Base-by-base conservation (phyloP, 257 asterid species). In the Ilex aquifolium region DNA sequence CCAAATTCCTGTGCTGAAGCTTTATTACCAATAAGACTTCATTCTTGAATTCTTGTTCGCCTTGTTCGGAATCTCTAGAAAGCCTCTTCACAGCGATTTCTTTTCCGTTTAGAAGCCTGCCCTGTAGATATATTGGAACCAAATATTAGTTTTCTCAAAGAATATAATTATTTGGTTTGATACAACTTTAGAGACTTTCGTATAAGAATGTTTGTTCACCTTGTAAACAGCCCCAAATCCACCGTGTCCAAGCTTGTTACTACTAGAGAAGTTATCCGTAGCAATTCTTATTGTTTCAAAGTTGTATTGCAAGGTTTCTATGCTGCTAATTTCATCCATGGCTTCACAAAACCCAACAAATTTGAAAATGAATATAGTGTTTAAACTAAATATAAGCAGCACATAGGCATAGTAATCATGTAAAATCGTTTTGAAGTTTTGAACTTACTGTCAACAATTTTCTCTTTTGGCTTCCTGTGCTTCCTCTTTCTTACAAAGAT, bases 11-110 rank as follows among this genome's bases (percentile, higher is more conserved):
- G 56, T 74, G 79, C 39, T 74, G 79, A 44, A 74, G 76, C 54
- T 59, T 74, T 0, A 72, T 75, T 4, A 74, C 51, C 31, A 74
- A 42, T 30, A 44, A 2, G 7, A 77, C 77, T 54, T 77, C 79
- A 10, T 70, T 77, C 70, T 76, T 76, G 13, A 79, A 79, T 64
- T 79, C 84, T 39, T 31, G 1, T 31, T 72, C 75, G 0, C 79
- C 84, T 29, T 79, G 84, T n/a, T 64, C 68, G 1, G 79, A 73
- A 58, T 59, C 10, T 32, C 1, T 42, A 0, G 85, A 70, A 57
- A 76, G 56, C 40, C 81, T 69, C 51, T 79, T 79, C 11, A 76
- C 85, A 0, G 82, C 85, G 1, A 79, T 75, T 63, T 79, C 74
- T 56, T 52, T 27, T 7, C 67, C 79, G 17, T 69, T 67, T 32